Conservation (phyloP, 306 rosid species). For the Gastrolobium villosum region DNA sequence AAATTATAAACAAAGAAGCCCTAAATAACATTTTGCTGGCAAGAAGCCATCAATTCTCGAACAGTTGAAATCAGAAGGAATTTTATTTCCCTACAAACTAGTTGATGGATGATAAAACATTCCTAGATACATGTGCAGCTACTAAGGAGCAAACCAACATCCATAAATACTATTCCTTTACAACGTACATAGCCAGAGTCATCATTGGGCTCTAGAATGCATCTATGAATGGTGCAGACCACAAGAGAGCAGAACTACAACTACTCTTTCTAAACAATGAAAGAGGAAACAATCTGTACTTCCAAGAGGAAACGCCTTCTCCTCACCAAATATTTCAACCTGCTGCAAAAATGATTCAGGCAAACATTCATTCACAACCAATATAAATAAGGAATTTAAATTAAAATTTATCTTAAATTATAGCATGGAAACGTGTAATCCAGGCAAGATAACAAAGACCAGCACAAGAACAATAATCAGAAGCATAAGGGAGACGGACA, state of each 20-base stretch:
- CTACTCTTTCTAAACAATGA: conserved; percentile 46
- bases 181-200: conserved; percentile 13
- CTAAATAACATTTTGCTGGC: conserved; percentile 36
- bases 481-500: conserved; percentile 7
- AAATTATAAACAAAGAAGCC: conserved; percentile 29
- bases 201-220: conserved; percentile 49
- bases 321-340: conserved; percentile 48
- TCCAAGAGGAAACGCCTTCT: conserved; percentile 34
- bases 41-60: conserved; percentile 36
- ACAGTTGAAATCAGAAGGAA: conserved; percentile 33
- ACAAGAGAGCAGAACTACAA: conserved; percentile 42
- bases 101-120: conserved; percentile 32
- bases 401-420: not conserved
- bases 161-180: conserved; percentile 33
- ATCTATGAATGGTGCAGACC: conserved; percentile 45
- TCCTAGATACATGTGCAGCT: conserved; percentile 50
- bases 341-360: conserved; percentile 51
- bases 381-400: conserved; percentile 10
- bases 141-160: conserved; percentile 39
- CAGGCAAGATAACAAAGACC: not conserved
- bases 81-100: conserved; percentile 45
- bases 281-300: conserved; percentile 55
- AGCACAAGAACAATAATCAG: not conserved
- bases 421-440: not conserved
- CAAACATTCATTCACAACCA: conserved; percentile 46